Percentiles rank a stretch among this genome's conserved stretches.
These are phyloP conservation scores for Fusarium luffae DNA, from an alignment of 2,329 filamentous ascomycete species.

Conservation along the genomic window DNA sequence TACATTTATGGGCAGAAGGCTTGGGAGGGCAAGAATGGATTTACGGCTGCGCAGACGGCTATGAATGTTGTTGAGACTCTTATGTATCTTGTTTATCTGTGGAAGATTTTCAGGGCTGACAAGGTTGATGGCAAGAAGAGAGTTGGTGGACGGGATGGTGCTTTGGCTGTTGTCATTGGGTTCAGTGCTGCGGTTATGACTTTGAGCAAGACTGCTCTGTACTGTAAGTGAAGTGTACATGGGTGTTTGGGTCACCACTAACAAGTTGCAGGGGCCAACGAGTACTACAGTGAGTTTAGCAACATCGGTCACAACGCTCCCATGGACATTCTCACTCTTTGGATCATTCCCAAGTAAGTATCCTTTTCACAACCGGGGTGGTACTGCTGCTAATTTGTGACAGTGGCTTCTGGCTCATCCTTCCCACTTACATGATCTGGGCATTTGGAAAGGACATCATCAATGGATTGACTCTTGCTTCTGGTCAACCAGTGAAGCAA, in stretches of 20 bases:
- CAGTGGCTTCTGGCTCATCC: slow-evolving; percentile 67
- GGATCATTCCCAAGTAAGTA: slow-evolving; percentile 69
- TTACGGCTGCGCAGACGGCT: slow-evolving; percentile 78
- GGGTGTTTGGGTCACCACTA: background rate
- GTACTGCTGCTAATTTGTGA: background rate
- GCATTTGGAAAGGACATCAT: slow-evolving; percentile 62
- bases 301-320: slow-evolving; percentile 68
- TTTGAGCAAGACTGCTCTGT: slow-evolving; percentile 69
- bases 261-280: slow-evolving; percentile 60
- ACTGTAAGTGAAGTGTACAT: slow-evolving; percentile 58
- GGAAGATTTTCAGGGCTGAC: slow-evolving; percentile 48
- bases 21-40: slow-evolving; percentile 75
- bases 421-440: slow-evolving; percentile 64
- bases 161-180: slow-evolving; percentile 58
- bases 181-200: slow-evolving; percentile 70
- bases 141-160: slow-evolving; percentile 56
- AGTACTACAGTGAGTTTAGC: slow-evolving; percentile 65
- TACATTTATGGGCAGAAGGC: slow-evolving; percentile 84
- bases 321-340: slow-evolving; percentile 60
- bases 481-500: slow-evolving; percentile 44
- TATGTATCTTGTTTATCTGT: slow-evolving; percentile 70
- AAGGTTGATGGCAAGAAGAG: slow-evolving; percentile 44
- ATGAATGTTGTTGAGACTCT: slow-evolving; percentile 76
- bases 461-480: slow-evolving; percentile 56
- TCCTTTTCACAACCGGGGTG: background rate